Percentiles rank a stretch among this genome's conserved stretches.
These are phyloP conservation scores for Penicillium angulare DNA, from an alignment of 495 filamentous ascomycete genomes.

Conservation along the genomic window DNA sequence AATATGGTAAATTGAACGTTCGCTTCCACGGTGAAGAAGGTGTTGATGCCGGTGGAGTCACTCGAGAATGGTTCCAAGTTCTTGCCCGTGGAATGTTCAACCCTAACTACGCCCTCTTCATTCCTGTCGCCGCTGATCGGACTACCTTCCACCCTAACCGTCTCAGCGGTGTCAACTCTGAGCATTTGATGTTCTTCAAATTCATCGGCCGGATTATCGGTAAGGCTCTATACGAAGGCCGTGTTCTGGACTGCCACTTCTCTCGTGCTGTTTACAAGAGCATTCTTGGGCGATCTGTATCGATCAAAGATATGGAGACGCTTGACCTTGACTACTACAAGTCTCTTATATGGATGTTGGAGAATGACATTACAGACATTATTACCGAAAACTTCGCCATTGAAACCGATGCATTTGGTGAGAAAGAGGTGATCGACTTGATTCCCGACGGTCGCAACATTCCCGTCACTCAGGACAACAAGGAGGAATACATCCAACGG, in stretches of 20 bases:
- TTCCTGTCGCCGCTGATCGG: slow-evolving; percentile 93
- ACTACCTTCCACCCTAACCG: slow-evolving; percentile 99
- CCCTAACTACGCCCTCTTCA: slow-evolving; percentile 94
- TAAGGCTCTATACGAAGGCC: slow-evolving; percentile 95
- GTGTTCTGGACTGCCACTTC: slow-evolving; percentile 97
- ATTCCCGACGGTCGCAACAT: slow-evolving; percentile 85
- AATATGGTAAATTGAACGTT: slow-evolving; percentile 96
- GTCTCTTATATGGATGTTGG: slow-evolving; percentile 97
- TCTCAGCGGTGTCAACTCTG: slow-evolving; percentile 86
- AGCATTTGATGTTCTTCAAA: slow-evolving; percentile 98
- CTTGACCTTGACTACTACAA: slow-evolving; percentile 99
- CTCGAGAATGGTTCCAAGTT: slow-evolving; percentile 99
- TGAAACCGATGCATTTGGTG: slow-evolving; percentile 90
- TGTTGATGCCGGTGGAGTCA: slow-evolving; percentile 96
- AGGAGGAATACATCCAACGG: slow-evolving; percentile 91
- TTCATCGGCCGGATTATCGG: slow-evolving; percentile 99
- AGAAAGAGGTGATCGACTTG: slow-evolving; percentile 82
- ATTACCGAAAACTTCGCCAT: slow-evolving; percentile 97
- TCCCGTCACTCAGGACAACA: slow-evolving; percentile 95
- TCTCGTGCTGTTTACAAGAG: slow-evolving; percentile 97
- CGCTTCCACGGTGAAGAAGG: slow-evolving; percentile 97
- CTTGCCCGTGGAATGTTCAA: slow-evolving; percentile 99
- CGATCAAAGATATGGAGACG: slow-evolving; percentile 99
- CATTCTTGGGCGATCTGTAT: slow-evolving; percentile 90
- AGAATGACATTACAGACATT: slow-evolving; percentile 98